A percentile compares a stretch with the other conserved stretches of the same genome.
These are phyloP conservation scores for Baeospora myosura DNA, from an alignment of 1,284 basidiomycete species.

Conservation along the genomic window DNA sequence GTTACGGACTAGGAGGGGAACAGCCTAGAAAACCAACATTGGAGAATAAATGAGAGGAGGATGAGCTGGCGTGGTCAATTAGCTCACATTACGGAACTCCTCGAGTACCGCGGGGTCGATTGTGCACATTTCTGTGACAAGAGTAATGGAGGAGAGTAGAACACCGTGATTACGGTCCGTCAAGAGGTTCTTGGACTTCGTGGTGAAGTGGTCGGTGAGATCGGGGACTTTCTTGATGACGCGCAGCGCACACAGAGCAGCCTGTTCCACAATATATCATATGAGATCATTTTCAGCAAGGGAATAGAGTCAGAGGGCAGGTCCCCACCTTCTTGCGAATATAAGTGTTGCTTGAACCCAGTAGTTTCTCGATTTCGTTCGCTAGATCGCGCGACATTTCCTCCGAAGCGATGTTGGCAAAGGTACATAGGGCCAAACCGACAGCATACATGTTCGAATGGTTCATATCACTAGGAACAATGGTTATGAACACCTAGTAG, in stretches of 20 bases:
- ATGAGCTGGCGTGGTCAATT: constrained; percentile 4
- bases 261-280: constrained; percentile 43
- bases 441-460: constrained; percentile 99
- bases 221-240: constrained; percentile 97
- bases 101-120: constrained; percentile 68
- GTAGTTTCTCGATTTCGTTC: constrained; percentile 95
- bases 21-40: constrained; percentile 73
- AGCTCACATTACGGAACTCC: constrained; percentile 84
- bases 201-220: constrained; percentile 87
- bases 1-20: constrained; percentile 90
- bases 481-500: neutral
- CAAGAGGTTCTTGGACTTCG: constrained; percentile 85
- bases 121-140: constrained; percentile 93
- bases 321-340: constrained; percentile 89
- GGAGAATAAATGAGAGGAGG: neutral
- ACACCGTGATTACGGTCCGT: constrained; percentile 98
- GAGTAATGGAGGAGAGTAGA: constrained; percentile 86
- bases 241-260: constrained; percentile 92
- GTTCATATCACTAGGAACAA: constrained; percentile 89
- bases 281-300: no score
- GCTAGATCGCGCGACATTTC: constrained; percentile 97
- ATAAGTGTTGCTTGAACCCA: constrained; percentile 97
- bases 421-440: constrained; percentile 94
- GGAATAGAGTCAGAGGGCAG: neutral
- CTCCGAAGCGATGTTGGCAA: constrained; percentile 98